Base-by-base conservation (phyloP, 805 yeast species). In the Torulaspora delbrueckii region DNA sequence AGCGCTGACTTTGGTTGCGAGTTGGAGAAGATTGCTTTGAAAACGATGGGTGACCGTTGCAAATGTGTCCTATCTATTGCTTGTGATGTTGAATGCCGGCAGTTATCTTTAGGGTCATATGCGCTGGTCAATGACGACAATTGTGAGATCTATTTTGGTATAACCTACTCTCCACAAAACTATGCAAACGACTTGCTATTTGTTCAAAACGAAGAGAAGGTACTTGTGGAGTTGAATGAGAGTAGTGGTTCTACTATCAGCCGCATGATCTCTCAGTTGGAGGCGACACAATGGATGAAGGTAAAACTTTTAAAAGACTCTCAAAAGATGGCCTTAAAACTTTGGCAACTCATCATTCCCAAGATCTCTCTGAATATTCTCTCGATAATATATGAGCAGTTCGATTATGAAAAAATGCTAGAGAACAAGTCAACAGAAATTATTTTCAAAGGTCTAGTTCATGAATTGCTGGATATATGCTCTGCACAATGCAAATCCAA, bases 1-100 rank as follows among this genome's bases (percentile, higher is more conserved):
- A 57, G 60, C 43, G 52, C 64, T 5, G 63, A 60, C 43, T 65
- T 59, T 40, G 67, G 62, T 24, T 62, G 61, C 14, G 61, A 62
- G 43, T 42, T 64, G 28, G 68, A 64, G 40, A 48, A 47, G 0
- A 41, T 52, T 35, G 63, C 56, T 6, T 31, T 53, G 4, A 42
- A 42, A 7, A 37, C 41, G 5, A 57, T 56, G 24, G 45, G 43
- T 6, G 38, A 43, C 8, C 51, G 49, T n/a, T 55, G 59, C 33
- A 48, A 50, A 36, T 55, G 62, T 39, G 56, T 60, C 8, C 30
- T 60, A 25, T 56, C 65, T 2, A 53, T 63, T 34, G 46, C 54
- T 6, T 56, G 61, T 40, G 66, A 62, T 35, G 53, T 57, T 1
- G 68, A 64, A 40, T 58, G 62, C 32, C 55, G 67, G 30, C 61